Percentiles rank a stretch among this genome's conserved stretches.
Conservation (phyloP, 2,329 filamentous ascomycete species). For the Aspergillus sp. region DNA sequence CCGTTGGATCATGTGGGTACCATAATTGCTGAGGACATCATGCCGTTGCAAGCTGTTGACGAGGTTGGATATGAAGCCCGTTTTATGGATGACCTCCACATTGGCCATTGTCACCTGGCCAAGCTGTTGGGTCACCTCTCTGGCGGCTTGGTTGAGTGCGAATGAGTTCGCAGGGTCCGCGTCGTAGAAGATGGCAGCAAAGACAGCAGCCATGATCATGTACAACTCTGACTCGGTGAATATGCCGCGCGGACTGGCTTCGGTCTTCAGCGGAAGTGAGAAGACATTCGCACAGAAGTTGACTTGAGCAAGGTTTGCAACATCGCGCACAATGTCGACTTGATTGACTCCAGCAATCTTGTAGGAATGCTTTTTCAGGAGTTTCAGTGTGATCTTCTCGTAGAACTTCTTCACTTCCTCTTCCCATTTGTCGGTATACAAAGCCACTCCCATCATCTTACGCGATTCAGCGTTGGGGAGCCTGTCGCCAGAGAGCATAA, state of each 20-base stretch:
- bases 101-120: constrained; percentile 51
- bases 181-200: constrained; percentile 55
- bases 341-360: constrained; percentile 44
- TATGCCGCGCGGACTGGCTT: constrained; percentile 48
- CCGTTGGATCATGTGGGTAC: constrained; percentile 54
- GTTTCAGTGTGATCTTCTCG: constrained; percentile 45
- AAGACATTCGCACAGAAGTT: constrained; percentile 56
- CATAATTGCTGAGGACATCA: constrained; percentile 51
- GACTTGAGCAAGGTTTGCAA: constrained; percentile 53
- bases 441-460: constrained; percentile 40
- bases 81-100: constrained; percentile 44
- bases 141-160: constrained; percentile 49
- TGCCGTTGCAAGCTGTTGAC: constrained; percentile 40
- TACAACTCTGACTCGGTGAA: constrained; percentile 56
- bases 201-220: constrained; percentile 52
- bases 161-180: constrained; percentile 53
- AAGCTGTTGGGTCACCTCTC: constrained; percentile 47
- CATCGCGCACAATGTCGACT: constrained; percentile 49
- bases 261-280: constrained; percentile 55
- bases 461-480: constrained; percentile 41
- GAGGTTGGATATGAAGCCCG: constrained; percentile 40
- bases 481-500: constrained; percentile 48
- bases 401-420: constrained; percentile 48
- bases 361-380: constrained; percentile 46
- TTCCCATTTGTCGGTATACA: constrained; percentile 48